A percentile compares a stretch with the other conserved stretches of the same genome.
phyloP scores from a whole-genome alignment of 495 filamentous ascomycete species.

The Aspergillus funiculosus region DNA sequence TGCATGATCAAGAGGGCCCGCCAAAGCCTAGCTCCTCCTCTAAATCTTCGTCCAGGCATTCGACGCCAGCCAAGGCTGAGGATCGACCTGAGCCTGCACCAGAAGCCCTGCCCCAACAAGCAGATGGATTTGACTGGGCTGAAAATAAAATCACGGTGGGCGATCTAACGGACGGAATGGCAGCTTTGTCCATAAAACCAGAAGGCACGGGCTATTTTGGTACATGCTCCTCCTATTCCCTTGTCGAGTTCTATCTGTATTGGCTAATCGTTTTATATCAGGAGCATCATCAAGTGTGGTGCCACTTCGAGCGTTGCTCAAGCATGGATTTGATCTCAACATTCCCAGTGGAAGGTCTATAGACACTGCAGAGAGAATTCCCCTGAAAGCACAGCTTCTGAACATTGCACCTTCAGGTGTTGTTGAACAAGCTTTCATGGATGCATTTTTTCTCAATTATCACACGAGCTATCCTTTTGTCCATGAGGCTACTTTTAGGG shows the following conservation, averaged over 20 bases:
- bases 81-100: conserved; percentile 37
- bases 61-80: conserved; percentile 34
- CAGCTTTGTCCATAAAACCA: conserved; percentile 44
- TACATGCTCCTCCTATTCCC: conserved; percentile 15
- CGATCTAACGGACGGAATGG: conserved; percentile 49
- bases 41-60: conserved; percentile 37
- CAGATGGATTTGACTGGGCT: conserved; percentile 50
- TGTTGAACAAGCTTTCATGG: conserved; percentile 44
- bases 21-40: conserved; percentile 30
- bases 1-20: conserved; percentile 37
- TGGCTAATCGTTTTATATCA: conserved; percentile 14
- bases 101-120: conserved; percentile 44
- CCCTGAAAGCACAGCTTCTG: conserved; percentile 38
- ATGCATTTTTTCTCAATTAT: conserved; percentile 49
- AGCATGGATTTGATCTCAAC: conserved; percentile 44
- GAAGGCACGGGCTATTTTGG: conserved; percentile 49
- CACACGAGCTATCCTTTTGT: conserved; percentile 51
- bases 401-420: conserved; percentile 40
- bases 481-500: conserved; percentile 50
- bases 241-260: conserved; percentile 1
- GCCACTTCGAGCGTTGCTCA: conserved; percentile 39
- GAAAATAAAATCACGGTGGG: conserved; percentile 42
- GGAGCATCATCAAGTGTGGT: conserved; percentile 45
- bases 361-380: conserved; percentile 24
- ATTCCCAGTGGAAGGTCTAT: conserved; percentile 30